Conservation (phyloP, 768 basidiomycete species). For the Pleurotus cornucopiae region DNA sequence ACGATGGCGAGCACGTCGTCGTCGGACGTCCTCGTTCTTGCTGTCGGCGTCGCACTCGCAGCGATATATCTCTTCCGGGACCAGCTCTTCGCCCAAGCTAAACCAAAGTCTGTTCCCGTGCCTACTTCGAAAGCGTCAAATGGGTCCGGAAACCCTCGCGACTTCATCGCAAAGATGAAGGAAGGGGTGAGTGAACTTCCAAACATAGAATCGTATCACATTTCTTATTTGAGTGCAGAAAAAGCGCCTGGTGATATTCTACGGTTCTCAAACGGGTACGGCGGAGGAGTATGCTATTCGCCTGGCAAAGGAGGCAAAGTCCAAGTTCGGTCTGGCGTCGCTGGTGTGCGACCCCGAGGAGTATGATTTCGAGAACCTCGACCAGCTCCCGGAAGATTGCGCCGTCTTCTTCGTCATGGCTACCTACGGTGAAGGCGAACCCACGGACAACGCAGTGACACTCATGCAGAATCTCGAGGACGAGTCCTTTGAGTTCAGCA, state of each 20-base stretch:
- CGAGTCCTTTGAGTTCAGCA: slow-evolving; percentile 81
- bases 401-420: slow-evolving; percentile 95
- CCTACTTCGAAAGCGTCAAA: slow-evolving; percentile 43
- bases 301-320: slow-evolving; percentile 96
- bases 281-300: slow-evolving; percentile 98
- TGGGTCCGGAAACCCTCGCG: slow-evolving; percentile 83
- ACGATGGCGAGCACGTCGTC: slow-evolving; percentile 55
- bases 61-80: slow-evolving; percentile 82
- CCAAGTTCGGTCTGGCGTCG: slow-evolving; percentile 91
- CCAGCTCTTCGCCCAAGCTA: slow-evolving; percentile 66
- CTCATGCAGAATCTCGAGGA: slow-evolving; percentile 92
- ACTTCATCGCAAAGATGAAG: slow-evolving; percentile 94
- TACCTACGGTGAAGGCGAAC: slow-evolving; percentile 98
- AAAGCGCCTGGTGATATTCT: slow-evolving; percentile 96
- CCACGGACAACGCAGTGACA: slow-evolving; percentile 94
- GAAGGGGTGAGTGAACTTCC: slow-evolving; percentile 61
- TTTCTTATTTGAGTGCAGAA: slow-evolving; percentile 48
- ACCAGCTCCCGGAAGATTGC: slow-evolving; percentile 81
- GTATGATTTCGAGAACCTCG: slow-evolving; percentile 96
- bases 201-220: slow-evolving; percentile 6
- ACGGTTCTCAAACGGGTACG: slow-evolving; percentile 97
- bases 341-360: slow-evolving; percentile 98
- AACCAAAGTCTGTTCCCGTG: slow-evolving; percentile 52
- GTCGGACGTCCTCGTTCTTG: slow-evolving; percentile 71
- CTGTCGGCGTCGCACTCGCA: slow-evolving; percentile 71